Percentiles rank a stretch among this genome's conserved stretches.
Evolutionary conservation across 1,284 basidiomycete genomes (phyloP).

Genomic region (Mycena citricolor): DNA sequence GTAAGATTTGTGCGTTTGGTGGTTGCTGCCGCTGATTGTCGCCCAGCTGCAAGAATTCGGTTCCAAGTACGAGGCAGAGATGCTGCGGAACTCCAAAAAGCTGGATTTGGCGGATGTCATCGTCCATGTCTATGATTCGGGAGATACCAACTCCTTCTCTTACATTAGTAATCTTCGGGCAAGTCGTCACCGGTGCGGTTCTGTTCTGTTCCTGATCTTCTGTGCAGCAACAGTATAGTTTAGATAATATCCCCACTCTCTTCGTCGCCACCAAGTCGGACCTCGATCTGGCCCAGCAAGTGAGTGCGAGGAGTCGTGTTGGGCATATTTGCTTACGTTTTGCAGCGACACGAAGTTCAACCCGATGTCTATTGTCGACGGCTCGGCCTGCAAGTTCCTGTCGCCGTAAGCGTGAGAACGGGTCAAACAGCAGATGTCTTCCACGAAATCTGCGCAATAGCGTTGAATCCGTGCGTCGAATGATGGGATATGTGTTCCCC

Average conservation of each 20-base stretch:
- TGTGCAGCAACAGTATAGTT: constrained; percentile 88
- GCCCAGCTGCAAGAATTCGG: constrained; percentile 93
- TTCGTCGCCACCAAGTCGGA: constrained; percentile 99
- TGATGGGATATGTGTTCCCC: not conserved
- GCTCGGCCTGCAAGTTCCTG: constrained; percentile 82
- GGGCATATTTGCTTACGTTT: constrained; percentile 15
- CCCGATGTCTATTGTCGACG: constrained; percentile 95
- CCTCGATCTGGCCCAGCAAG: constrained; percentile 92
- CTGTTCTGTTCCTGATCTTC: constrained; percentile 7
- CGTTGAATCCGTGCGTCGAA: constrained; percentile 76
- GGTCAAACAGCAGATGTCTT: constrained; percentile 89
- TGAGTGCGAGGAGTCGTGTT: constrained; percentile 32
- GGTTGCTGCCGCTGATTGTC: constrained; percentile 7
- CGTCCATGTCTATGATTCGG: constrained; percentile 95
- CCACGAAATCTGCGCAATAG: constrained; percentile 81
- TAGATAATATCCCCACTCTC: constrained; percentile 91
- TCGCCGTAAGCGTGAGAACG: constrained; percentile 86
- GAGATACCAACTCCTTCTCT: constrained; percentile 98
- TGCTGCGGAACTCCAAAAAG: constrained; percentile 86
- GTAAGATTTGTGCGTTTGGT: constrained; percentile 47
- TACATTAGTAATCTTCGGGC: constrained; percentile 96
- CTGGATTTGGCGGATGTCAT: constrained; percentile 92
- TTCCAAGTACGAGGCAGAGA: constrained; percentile 91
- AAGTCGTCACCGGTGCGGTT: constrained; percentile 31
- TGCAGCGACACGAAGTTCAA: constrained; percentile 93